Evolutionary conservation across 495 filamentous ascomycete species (phyloP).

Genomic region (Massariosphaeria phaeospora): DNA sequence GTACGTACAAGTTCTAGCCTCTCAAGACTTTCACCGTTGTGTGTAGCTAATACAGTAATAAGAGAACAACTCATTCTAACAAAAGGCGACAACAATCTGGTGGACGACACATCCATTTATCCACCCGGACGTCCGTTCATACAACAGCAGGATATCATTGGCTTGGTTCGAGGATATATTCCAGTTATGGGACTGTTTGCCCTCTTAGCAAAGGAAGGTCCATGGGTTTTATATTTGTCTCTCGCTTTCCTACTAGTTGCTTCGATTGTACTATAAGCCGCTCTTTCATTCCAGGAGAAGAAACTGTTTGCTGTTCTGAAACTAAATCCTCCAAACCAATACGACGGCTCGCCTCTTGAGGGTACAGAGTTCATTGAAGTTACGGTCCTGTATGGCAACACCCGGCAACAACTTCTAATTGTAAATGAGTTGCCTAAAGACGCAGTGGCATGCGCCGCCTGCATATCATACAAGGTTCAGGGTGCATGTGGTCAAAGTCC

Average conservation of each 20-base stretch:
- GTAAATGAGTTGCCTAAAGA: no score
- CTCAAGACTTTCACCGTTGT: neutral
- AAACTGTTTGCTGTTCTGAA: neutral
- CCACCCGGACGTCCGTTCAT: conserved; percentile 25
- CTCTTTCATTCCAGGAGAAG: neutral
- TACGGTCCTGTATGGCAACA: neutral
- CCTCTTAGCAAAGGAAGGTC: neutral
- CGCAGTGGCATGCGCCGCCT: no score
- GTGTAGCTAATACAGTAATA: conserved; percentile 3
- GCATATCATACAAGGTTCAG: no score
- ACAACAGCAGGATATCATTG: conserved; percentile 32
- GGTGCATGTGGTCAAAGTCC: no score
- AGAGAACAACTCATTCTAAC: conserved; percentile 34
- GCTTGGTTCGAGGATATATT: conserved; percentile 31
- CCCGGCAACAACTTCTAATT: neutral
- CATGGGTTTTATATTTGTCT: neutral
- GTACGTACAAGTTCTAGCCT: neutral
- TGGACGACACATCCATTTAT: conserved; percentile 33
- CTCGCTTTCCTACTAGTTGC: neutral
- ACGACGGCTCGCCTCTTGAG: neutral
- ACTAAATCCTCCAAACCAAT: neutral
- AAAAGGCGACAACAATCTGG: conserved; percentile 38
- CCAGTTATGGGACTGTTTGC: conserved; percentile 13
- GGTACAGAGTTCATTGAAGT: neutral
- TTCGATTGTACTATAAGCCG: neutral